Evolutionary conservation across 2,329 filamentous ascomycete genomes (phyloP), one percentile per base, ranked within the genome.

Genomic region (Periconia sp.): DNA sequence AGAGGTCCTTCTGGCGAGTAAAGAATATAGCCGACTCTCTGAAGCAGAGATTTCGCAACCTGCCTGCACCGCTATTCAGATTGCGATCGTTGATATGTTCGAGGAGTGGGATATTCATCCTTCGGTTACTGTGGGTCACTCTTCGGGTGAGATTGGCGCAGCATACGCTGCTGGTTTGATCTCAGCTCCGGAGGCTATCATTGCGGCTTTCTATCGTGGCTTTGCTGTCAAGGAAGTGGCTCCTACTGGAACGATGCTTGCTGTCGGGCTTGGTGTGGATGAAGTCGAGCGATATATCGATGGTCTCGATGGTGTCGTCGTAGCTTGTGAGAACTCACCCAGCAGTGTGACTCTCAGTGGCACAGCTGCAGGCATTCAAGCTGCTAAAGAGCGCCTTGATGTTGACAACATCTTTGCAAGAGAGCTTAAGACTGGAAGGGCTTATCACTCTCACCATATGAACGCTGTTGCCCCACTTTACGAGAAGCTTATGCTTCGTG

Each of bases 371-470:
- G 8, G 8, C 5, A 8, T 27, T 8, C 5, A 3, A 8, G 23
- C 23, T 5, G 23, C 8, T 8, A 5, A 5, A 0, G 61, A 74
- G 3, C 62, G 68, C 6, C 60, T 72, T n/a, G 57, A 64, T 3
- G 8, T 5, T 27, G 3, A 3, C 23, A 27, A 8, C 8, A 69
- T 70, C 9, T 79, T 78, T 52, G 65, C 63, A 1, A 63, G 74
- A 0, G 50, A 61, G n/a, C 68, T 80, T 6, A 68, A 70, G 45
- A 74, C 77, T 3, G 69, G 74, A 20, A 66, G 58, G 15, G 77
- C 77, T 0, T 80, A 79, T 48, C 77, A 79, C 48, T 76, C 73
- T 1, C 64, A 68, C 23, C 74, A 76, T 27, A 76, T 77, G 74
- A n/a, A 63, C 2, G 52, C 61, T 1, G 68, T 68, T 8, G 18